These are phyloP conservation scores for Diplocarpon rosae DNA, from an alignment of 2,329 filamentous ascomycete species.

Conservation along the genomic window DNA sequence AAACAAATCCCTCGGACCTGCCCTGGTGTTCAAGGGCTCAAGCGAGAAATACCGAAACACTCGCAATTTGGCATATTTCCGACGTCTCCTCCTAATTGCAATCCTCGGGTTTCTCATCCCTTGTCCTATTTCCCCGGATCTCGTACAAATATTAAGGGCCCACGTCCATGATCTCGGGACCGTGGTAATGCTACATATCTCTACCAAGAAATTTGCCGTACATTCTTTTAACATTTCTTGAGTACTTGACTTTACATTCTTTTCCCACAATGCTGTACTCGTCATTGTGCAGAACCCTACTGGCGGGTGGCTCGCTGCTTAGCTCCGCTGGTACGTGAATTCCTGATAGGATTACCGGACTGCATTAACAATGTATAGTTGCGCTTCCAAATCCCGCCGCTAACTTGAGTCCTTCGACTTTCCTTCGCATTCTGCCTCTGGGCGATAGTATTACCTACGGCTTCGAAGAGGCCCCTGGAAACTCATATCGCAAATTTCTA, in stretches of 20 bases:
- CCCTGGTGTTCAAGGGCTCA: no score
- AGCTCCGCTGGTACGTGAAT: neutral
- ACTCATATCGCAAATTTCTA: slow-evolving; percentile 30
- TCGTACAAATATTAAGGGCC: no score
- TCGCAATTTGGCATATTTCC: no score
- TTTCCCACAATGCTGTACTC: neutral
- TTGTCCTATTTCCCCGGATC: no score
- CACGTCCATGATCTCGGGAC: no score
- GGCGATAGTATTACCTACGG: slow-evolving; percentile 31
- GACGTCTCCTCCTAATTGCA: no score
- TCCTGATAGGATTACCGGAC: neutral
- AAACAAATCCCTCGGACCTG: no score
- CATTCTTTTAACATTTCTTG: no score
- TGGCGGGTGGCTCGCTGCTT: neutral
- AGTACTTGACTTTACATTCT: neutral
- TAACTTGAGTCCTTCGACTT: neutral
- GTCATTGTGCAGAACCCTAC: neutral
- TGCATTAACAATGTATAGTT: neutral
- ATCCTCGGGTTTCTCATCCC: no score
- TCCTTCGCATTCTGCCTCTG: slow-evolving; percentile 24
- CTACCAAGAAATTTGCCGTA: no score
- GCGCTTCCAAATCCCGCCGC: neutral
- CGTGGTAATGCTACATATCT: no score
- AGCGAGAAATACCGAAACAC: no score
- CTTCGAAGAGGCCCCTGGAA: slow-evolving; percentile 24